Base-by-base conservation (phyloP, 225 moss, liverwort and hornwort genomes). In the Marchantia polymorpha region DNA sequence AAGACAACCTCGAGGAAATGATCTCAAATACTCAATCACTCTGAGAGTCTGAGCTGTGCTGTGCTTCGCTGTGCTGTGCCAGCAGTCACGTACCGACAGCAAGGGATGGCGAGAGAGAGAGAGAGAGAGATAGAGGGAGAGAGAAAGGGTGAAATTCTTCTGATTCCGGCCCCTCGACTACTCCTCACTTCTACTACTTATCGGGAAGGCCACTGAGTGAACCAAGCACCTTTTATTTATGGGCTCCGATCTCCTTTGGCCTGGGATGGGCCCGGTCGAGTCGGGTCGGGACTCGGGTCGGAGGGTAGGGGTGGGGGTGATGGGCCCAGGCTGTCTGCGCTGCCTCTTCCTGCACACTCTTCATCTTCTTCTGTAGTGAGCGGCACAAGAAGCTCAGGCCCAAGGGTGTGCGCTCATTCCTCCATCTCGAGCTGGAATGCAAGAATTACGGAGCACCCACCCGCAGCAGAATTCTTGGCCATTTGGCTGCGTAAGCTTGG, bases 221-320 rank as follows among this genome's bases (percentile, higher is more conserved):
- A 71, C n/a, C 22, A 50, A 49, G 50, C 50, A 71, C 50, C 50
- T 71, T 71, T 71, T 71, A 49, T 22, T 71, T 22, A 70, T 70
- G 70, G 6, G 47, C 14, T 46, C 47, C 8, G 47, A 17, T 12
- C 13, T 10, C 6, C 69, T 69, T 19, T 69, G 69, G 19, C 48
- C 7, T 71, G 49, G n/a, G 49, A 51, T 10, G 39, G 39, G n/a
- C n/a, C n/a, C n/a, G n/a, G 39, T 39, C 2, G 39, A 5, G 39
- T 39, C 39, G 3, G 39, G 39, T 39, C 39, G 39, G 39, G 39
- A 39, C 39, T 39, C 39, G 39, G 39, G 39, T 39, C 3, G 22
- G 49, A 7, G 50, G 50, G 47, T 46, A 0, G 20, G 48, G 68
- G 22, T 23, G 50, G 50, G 39, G 12, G 27, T 8, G 7, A 27